Evolutionary conservation across 2,329 filamentous ascomycete genomes (phyloP), one percentile per base, ranked within the genome.

Genomic region (Monosporascus cannonballus): DNA sequence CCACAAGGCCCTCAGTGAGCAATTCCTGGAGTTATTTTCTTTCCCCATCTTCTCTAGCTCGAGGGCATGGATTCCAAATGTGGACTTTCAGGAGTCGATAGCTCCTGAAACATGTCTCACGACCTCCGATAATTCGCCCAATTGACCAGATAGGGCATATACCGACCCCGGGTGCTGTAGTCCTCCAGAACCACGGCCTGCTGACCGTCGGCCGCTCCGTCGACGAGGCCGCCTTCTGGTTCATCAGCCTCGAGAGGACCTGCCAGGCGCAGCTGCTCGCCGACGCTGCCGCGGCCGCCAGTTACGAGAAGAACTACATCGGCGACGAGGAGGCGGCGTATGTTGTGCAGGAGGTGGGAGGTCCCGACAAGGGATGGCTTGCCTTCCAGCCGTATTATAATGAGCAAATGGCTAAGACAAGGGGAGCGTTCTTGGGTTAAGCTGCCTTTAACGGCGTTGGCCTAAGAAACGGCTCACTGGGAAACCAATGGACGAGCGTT

Each of bases 371-470:
- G 58, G 77, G 76, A 0, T 80, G 74, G 75, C 64, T 79, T 45
- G 74, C 73, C 3, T 79, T 79, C 52, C 77, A 80, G 58, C 71
- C 72, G 11, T 78, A 80, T 56, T 80, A 77, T 59, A 77, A 81
- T 62, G 76, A 79, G 57, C 68, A 76, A n/a, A 56, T 79, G 38
- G 72, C 71, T 9, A 78, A 73, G 67, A 79, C 75, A 2, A 70
- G 71, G 42, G 77, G 77, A 0, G 69, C 68, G 50, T 80, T 80
- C 53, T 62, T 80, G 56, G 8, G 25, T 9, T 27, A 27, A 9
- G 25, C 9, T 27, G 25, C 25, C 8, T 27, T 27, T 9, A 27
- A 9, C 25, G 1, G 8, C 25, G 8, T 8, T 9, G 25, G 25
- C 25, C 8, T 27, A 9, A 27, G 25, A 27, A 27, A 27, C 24